These are phyloP conservation scores for Ciborinia camelliae DNA, from an alignment of 2,329 filamentous ascomycete species.

Conservation along the genomic window DNA sequence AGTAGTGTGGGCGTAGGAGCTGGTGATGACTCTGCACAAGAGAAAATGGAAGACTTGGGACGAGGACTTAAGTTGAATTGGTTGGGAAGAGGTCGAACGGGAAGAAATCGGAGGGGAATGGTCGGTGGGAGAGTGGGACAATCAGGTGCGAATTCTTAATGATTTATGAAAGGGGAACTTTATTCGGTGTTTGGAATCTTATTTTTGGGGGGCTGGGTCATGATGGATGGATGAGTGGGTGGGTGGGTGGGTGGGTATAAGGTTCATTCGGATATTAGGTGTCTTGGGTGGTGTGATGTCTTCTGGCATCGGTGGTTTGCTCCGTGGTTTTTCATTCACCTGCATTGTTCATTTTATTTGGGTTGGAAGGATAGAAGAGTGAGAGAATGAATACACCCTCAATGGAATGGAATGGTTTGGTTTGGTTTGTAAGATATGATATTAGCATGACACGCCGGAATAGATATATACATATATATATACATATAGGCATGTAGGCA, in stretches of 20 bases:
- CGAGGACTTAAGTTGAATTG: constrained; percentile 94
- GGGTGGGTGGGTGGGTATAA: background rate
- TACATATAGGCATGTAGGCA: background rate
- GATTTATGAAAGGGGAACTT: background rate
- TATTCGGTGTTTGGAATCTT: background rate
- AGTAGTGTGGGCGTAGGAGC: constrained; percentile 58
- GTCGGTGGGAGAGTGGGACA: constrained; percentile 47
- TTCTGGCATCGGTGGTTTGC: background rate
- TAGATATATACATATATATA: background rate
- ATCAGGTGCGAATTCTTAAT: background rate
- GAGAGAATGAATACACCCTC: background rate
- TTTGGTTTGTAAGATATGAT: background rate
- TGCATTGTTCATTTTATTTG: background rate
- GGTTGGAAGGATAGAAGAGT: background rate
- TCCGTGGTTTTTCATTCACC: background rate
- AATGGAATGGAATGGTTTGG: background rate
- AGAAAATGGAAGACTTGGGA: constrained; percentile 77
- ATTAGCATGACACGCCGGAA: background rate
- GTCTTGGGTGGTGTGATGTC: constrained; percentile 8
- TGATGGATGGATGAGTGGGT: background rate
- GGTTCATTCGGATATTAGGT: background rate
- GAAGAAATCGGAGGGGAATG: constrained; percentile 83
- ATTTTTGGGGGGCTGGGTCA: background rate
- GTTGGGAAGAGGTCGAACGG: constrained; percentile 85
- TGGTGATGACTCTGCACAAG: constrained; percentile 65